Evolutionary conservation across 441 rosid species (phyloP), one percentile per base, ranked within the genome.

Genomic region (Corymbia calophylla): DNA sequence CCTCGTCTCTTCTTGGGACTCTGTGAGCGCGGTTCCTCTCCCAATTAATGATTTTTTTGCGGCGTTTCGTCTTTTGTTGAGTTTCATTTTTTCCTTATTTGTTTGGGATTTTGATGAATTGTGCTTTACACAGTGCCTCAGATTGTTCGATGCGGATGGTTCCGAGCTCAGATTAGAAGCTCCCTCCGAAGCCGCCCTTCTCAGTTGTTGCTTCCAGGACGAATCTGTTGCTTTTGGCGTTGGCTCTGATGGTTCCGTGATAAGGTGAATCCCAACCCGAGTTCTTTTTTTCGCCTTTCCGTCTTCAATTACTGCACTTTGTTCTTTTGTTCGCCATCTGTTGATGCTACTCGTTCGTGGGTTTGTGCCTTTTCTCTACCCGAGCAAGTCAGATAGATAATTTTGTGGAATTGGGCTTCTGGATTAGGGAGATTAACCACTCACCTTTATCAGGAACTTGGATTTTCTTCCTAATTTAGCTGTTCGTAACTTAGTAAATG

Each of bases 1-100:
- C 90, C 97, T 98, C 51, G 81, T 98, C 90, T 92, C 99, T 81
- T 96, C 99, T 53, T 98, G 99, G 99, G 99, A 98, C 87, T 93
- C 96, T 18, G 99, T 98, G 35, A 94, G 97, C 93, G n/a, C 90
- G 86, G 80, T 25, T 86, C 44, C 48, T 86, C 60, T 51, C 66
- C 84, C 5, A 85, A 64, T 47, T 87, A 7, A 9, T 55, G 70
- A 87, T 15, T 29, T 81, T 54, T 62, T 15, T 17, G 14, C 81
- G 1, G 54, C 6, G 0, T 39, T 73, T 21, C 18, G 16, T 47
- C 31, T 15, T 23, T 18, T 19, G 16, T 35, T 31, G 16, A 56
- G 35, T 88, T 62, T 47, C 29, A 10, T n/a, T 29, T n/a, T 29
- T 85, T 35, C 53, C 19, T 16, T 9, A 32, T 66, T 25, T 39